Evolutionary conservation across 73 alveolate genomes (phyloP), one percentile per base, ranked within the genome.

Genomic region (Diophrys appendiculata): DNA sequence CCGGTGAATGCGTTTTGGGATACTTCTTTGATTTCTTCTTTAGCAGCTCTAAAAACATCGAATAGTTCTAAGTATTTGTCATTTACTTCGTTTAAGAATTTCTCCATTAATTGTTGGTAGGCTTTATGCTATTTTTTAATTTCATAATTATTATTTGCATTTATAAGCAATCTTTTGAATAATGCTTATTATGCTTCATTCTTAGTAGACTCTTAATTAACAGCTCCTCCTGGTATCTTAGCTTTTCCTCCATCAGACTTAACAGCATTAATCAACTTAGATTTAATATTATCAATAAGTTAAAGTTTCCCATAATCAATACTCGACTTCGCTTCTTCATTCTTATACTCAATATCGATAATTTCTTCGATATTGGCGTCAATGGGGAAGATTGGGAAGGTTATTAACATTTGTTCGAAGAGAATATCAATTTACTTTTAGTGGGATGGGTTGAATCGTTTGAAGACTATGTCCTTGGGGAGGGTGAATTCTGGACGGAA

Each of bases 291-390:
- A 30, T 82, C 90, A 14, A 82, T 31, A 1, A 67, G 67, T 30
- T 60, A 28, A 2, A 82, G 75, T 74, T 82, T 82, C 33, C 32
- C 43, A 64, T 82, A 82, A 65, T 82, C 90, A 1, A 77, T n/a
- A 52, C 60, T 55, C 35, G 35, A 30, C 22, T 72, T 31, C 11
- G 34, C 3, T 43, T 82, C 90, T 34, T 82, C 90, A 24, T 55
- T 65, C 34, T 72, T 27, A 32, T 29, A 24, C 56, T 82, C 90
- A 30, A 72, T 53, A 67, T 72, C 31, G 23, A 82, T 31, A 2
- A 73, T 33, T 24, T 82, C 83, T 27, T 82, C 90, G 68, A 82
- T 18, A 76, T 64, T 82, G n/a, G 56, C 64, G 32, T 74, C 80
- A 14, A 31, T 56, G 29, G 71, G 80, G 64, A 82, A 72, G 53